Base-by-base conservation (phyloP, 345 rosid genomes). In the Reutealis trisperma region DNA sequence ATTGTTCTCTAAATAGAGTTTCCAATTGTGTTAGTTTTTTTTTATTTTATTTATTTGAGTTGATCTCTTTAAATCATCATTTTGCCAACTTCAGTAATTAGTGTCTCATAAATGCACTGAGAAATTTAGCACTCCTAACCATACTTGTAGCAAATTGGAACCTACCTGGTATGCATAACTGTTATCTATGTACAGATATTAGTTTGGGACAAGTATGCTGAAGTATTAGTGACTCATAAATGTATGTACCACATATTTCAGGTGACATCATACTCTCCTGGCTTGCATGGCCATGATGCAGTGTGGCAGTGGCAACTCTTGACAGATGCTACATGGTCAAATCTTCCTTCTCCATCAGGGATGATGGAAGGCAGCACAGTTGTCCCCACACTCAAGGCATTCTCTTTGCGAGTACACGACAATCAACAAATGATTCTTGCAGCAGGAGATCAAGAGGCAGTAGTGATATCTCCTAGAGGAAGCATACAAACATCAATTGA, bases 261-360 rank as follows among this genome's bases (percentile, higher is more conserved):
- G 99, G 93, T 96, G 80, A 90, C 98, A 49, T 89, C 97, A 37
- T 96, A 96, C 84, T 79, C 92, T 76, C 97, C 99, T 70, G 92
- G 90, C 71, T 80, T 85, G 70, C 97, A 90, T 16, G 97, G 97
- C 11, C 98, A 90, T 55, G 96, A 89, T 45, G 84, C 84, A 41
- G 27, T 77, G 19, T 81, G 81, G 84, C 75, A 77, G 18, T 81
- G 81, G 84, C 81, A 77, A 61, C 78, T 77, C 52, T 82, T 85
- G 81, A 92, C 98, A 0, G 97, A 86, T 64, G 99, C 97, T 15
- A 94, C 98, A 32, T 96, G 99, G 98, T 88, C 96, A 24, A 96
- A 96, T 79, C 92, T 92, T 59, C 98, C 97, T 13, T 91, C 98
- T 30, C 96, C 97, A 44, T 86, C 98, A 1, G 97, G 98, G 73